phyloP scores from a whole-genome alignment of 2,329 filamentous ascomycete genomes.

The Beauveria australis region DNA sequence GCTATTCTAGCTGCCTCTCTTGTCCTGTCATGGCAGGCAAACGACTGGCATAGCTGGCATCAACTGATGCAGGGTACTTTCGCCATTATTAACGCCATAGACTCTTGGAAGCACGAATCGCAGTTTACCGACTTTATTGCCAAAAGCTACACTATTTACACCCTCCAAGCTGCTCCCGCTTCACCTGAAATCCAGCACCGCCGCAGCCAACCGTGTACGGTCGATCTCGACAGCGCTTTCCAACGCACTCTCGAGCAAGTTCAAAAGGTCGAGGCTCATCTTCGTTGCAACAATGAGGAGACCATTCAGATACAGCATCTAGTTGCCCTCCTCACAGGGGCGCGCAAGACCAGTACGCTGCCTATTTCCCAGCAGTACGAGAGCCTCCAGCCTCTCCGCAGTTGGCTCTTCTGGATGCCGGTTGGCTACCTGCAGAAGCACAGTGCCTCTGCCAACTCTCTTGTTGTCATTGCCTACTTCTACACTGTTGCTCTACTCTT shows the following conservation, averaged over 20 bases:
- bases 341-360: slow-evolving; percentile 60
- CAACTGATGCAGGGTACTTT: slow-evolving; percentile 87
- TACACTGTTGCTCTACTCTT: slow-evolving; percentile 86
- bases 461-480: slow-evolving; percentile 82
- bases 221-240: slow-evolving; percentile 57
- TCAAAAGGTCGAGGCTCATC: slow-evolving; percentile 57
- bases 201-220: slow-evolving; percentile 55
- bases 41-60: slow-evolving; percentile 91
- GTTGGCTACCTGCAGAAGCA: slow-evolving; percentile 73
- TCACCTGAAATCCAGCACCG: slow-evolving; percentile 55
- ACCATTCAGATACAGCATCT: slow-evolving; percentile 60
- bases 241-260: slow-evolving; percentile 60
- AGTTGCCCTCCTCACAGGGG: slow-evolving; percentile 62
- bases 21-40: slow-evolving; percentile 90
- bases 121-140: slow-evolving; percentile 75
- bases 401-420: slow-evolving; percentile 95
- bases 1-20: slow-evolving; percentile 86
- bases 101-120: slow-evolving; percentile 82
- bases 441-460: slow-evolving; percentile 64
- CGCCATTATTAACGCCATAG: slow-evolving; percentile 86
- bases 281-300: slow-evolving; percentile 63
- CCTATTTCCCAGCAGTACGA: slow-evolving; percentile 81
- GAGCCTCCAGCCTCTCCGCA: slow-evolving; percentile 76
- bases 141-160: slow-evolving; percentile 60
- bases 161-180: slow-evolving; percentile 48